Base-by-base conservation (phyloP, 352 stramenopile genomes). In the Globisporangium nodosum region DNA sequence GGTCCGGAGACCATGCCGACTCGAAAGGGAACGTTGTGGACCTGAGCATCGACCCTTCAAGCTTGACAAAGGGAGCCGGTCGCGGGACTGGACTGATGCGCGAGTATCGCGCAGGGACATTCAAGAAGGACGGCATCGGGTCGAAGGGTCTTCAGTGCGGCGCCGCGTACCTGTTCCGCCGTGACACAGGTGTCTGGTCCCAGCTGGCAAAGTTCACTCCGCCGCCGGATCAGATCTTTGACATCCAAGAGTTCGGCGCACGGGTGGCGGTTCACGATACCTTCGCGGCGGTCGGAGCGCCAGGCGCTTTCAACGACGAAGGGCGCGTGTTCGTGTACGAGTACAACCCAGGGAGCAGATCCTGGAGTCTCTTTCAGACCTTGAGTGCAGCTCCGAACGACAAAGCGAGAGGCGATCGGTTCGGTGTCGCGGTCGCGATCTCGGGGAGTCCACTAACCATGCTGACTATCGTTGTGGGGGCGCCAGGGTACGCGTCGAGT, bases 241-340 rank as follows among this genome's bases (percentile, higher is more conserved):
- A 77, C 33, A 51, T 88, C 5, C 71, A 69, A 49, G 85, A 93
- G 27, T 93, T 78, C 35, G 85, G 81, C 11, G 58, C 50, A 2
- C 57, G 68, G 18, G 80, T 92, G 1, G 69, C 74, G 0, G 52
- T 91, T 3, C 65, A 74, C 16, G 59, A 74, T 5, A 78, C 66
- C 9, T 89, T 81, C 52, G 80, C 77, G 16, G 77, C 70, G 0
- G 66, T 93, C 15, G 84, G 78, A 9, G 84, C 84, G 0, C 85
- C 84, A 2, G 80, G 80, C 0, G 63, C 81, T 0, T 85, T 66
- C 59, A 18, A 71, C 9, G 73, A 89, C 47, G 52, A 85, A 58
- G 84, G 85, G 0, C 79, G 81, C 21, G 85, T 76, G 5, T 95
- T 83, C 27, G 69, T 95, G 20, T 95, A 95, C 56, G 71, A 88